phyloP scores from a whole-genome alignment of 768 basidiomycete species.

The Amanita brunnescens region DNA sequence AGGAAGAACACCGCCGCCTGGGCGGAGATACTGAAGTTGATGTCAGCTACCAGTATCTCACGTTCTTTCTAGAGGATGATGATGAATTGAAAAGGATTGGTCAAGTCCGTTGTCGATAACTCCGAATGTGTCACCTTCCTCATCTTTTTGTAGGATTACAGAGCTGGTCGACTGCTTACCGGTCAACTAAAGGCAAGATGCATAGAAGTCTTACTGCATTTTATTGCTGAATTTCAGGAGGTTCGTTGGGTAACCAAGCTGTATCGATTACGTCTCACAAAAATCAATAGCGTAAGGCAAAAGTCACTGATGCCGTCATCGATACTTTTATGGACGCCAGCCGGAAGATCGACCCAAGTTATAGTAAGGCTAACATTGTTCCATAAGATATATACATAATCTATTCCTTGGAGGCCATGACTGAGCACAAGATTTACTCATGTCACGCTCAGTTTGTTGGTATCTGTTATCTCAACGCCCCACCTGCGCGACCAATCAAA shows the following conservation, averaged over 20 bases:
- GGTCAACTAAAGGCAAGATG: slow-evolving; percentile 88
- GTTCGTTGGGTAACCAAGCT: slow-evolving; percentile 18
- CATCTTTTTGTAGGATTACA: slow-evolving; percentile 64
- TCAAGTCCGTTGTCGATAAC: slow-evolving; percentile 39
- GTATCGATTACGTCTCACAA: neutral
- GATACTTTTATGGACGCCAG: slow-evolving; percentile 71
- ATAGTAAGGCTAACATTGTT: slow-evolving; percentile 19
- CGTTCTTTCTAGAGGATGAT: slow-evolving; percentile 94
- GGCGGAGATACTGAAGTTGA: slow-evolving; percentile 96
- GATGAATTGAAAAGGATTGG: slow-evolving; percentile 73
- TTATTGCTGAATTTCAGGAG: slow-evolving; percentile 83
- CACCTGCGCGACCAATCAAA: slow-evolving; percentile 44
- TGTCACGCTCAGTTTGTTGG: slow-evolving; percentile 11
- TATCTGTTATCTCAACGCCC: slow-evolving; percentile 18
- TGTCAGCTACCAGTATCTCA: slow-evolving; percentile 89
- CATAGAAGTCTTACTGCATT: slow-evolving; percentile 72
- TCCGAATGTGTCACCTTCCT: neutral
- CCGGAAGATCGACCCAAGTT: slow-evolving; percentile 62
- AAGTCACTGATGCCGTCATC: slow-evolving; percentile 71
- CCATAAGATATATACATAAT: neutral
- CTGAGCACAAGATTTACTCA: neutral
- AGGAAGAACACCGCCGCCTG: slow-evolving; percentile 82
- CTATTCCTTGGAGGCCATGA: neutral
- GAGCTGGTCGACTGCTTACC: slow-evolving; percentile 77
- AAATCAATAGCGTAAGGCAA: slow-evolving; percentile 56